Evolutionary conservation across 1,139 yeast species (phyloP).

Genomic region (Geotrichum cucujoidarum): DNA sequence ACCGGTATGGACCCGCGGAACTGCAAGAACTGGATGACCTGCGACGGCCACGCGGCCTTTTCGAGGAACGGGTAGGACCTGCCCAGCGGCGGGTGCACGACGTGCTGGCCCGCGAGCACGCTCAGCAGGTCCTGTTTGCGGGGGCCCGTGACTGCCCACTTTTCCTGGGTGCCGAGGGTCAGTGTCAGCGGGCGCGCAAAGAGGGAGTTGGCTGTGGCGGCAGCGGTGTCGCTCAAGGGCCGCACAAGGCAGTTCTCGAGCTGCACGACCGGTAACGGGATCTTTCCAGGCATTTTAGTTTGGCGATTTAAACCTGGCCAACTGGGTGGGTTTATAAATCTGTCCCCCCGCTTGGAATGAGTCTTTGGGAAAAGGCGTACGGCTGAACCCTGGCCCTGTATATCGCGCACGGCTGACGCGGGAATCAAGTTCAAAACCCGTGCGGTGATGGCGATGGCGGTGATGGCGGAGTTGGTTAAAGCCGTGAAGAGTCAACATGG

Average conservation of each 20-base stretch:
- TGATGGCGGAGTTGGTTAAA: no score
- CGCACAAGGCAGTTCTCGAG: slow-evolving; percentile 25
- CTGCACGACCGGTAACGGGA: no score
- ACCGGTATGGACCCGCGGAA: slow-evolving; percentile 57
- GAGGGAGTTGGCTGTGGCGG: slow-evolving; percentile 18
- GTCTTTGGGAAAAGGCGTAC: no score
- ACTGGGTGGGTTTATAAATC: no score
- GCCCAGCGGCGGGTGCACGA: slow-evolving; percentile 51
- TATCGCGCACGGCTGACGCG: no score
- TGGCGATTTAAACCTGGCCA: no score
- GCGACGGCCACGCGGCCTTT: slow-evolving; percentile 42
- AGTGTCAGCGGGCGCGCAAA: slow-evolving; percentile 32
- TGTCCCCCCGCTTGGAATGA: no score
- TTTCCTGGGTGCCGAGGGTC: slow-evolving; percentile 36
- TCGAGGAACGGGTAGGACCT: slow-evolving; percentile 54
- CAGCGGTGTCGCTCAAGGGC: slow-evolving; percentile 24
- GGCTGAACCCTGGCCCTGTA: no score
- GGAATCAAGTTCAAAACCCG: no score
- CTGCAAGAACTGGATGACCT: slow-evolving; percentile 50
- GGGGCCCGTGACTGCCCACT: slow-evolving; percentile 52
- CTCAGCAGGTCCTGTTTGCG: slow-evolving; percentile 43
- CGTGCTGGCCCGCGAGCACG: slow-evolving; percentile 44
- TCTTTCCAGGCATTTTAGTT: no score
- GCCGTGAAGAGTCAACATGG: no score
- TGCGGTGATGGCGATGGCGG: no score